phyloP scores from a whole-genome alignment of 108 stramenopile genomes.

The Poteriospumella lacustris region DNA sequence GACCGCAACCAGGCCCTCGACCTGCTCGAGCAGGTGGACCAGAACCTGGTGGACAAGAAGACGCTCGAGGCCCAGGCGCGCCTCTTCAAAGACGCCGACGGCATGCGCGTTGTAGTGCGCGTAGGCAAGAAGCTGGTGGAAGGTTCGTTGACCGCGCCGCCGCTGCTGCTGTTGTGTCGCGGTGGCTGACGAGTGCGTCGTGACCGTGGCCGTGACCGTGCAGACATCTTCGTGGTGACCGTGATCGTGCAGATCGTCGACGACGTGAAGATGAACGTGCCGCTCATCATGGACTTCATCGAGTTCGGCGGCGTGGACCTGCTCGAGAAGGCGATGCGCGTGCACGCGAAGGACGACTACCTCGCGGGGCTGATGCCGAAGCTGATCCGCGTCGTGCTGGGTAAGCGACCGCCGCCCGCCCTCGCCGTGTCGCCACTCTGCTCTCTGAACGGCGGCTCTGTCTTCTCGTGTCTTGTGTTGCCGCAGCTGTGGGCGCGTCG shows the following conservation, averaged over 20 bases:
- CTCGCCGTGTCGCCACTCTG: too few species aligned
- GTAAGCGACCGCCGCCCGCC: too few species aligned
- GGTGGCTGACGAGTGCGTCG: too few species aligned
- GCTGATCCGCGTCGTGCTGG: neutral
- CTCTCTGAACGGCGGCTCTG: too few species aligned
- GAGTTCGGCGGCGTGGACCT: neutral
- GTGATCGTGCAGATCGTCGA: neutral
- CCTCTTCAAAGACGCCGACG: neutral
- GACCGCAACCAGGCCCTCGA: neutral
- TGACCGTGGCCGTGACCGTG: neutral
- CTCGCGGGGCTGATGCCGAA: neutral
- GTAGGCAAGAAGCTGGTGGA: neutral
- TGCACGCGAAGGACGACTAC: neutral
- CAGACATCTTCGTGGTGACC: neutral
- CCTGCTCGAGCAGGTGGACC: neutral
- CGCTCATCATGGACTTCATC: neutral
- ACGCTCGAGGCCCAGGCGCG: neutral
- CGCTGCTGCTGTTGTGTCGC: neutral
- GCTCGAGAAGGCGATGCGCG: neutral
- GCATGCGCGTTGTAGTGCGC: neutral
- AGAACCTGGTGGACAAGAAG: neutral
- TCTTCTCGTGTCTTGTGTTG: neutral
- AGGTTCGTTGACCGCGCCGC: neutral
- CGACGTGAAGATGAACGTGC: neutral
- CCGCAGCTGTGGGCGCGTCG: neutral